Evolutionary conservation across 345 rosid species (phyloP), one percentile per base, ranked within the genome.

Genomic region (Sonneratia caseolaris): DNA sequence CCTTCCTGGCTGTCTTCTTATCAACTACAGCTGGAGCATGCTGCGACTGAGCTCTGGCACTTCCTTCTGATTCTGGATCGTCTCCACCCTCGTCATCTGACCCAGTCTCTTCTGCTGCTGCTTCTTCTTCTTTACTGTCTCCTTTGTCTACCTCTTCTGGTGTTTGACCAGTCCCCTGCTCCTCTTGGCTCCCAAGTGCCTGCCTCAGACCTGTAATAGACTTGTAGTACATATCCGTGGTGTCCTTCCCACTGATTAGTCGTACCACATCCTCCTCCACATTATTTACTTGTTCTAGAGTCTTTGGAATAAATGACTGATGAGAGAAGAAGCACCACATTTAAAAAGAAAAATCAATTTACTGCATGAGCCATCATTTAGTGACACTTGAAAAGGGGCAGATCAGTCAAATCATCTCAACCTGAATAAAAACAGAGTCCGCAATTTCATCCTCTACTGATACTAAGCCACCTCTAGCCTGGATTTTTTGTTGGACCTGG

Each of bases 401-500:
- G 21, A 38, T 36, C 12, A 15, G 15, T 38, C 11, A 1, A 27
- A 42, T 66, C 49, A 65, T 79, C 88, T 73, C 3, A 56, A 90
- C 99, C 97, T 95, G 93, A 74, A 92, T 78, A 62, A 95, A 95
- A 65, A 95, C 97, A 14, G 96, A 85, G 78, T 95, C 97, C 1
- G 96, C 96, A 37, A 95, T 95, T 83, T 90, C 96, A 78, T 92
- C 99, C 73, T 95, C 99, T 19, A 69, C 86, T 1, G 92, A 88
- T 42, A 84, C 68, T 71, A 82, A 76, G 66, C 84, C 90, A 77
- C 89, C 96, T 77, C 99, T 84, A 18, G 80, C 82, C 72, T 76
- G 78, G 70, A 89, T 86, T 79, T 80, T 92, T 71, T 84, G 86
- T 74, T 92, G 99, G 81, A 89, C 81, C 98, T 94, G 57, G 24